phyloP scores from a whole-genome alignment of 1,284 basidiomycete genomes.

The Inonotus hispidus region DNA sequence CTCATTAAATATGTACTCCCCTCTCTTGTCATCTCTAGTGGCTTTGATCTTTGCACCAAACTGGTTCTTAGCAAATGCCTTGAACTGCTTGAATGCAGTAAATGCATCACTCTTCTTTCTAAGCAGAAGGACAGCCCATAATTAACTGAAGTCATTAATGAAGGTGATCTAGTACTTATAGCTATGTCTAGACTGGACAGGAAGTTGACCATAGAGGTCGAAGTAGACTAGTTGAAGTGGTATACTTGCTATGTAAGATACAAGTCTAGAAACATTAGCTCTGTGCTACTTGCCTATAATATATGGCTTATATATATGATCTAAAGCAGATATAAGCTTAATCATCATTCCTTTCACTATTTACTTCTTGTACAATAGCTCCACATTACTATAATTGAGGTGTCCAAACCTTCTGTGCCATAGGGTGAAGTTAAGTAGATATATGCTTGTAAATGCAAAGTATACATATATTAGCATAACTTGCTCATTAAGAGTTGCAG shows the following conservation, averaged over 20 bases:
- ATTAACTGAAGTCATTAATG: no score
- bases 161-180: no score
- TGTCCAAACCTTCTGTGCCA: background rate
- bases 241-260: no score
- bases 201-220: no score
- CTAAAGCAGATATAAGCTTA: background rate
- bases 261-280: constrained; percentile 13
- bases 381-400: background rate
- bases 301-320: constrained; percentile 21
- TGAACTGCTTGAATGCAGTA: no score
- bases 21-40: constrained; percentile 28
- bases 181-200: no score
- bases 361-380: constrained; percentile 5
- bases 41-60: constrained; percentile 20
- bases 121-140: no score
- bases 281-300: constrained; percentile 23
- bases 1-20: constrained; percentile 23
- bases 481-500: constrained; percentile 12
- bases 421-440: background rate
- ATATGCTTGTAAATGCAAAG: background rate
- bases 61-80: no score
- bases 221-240: no score
- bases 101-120: no score
- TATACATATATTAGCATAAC: background rate
- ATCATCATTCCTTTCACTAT: no score